These are phyloP conservation scores for Calonectria pseudoturangicola DNA, from an alignment of 2,329 filamentous ascomycete species.

Conservation along the genomic window DNA sequence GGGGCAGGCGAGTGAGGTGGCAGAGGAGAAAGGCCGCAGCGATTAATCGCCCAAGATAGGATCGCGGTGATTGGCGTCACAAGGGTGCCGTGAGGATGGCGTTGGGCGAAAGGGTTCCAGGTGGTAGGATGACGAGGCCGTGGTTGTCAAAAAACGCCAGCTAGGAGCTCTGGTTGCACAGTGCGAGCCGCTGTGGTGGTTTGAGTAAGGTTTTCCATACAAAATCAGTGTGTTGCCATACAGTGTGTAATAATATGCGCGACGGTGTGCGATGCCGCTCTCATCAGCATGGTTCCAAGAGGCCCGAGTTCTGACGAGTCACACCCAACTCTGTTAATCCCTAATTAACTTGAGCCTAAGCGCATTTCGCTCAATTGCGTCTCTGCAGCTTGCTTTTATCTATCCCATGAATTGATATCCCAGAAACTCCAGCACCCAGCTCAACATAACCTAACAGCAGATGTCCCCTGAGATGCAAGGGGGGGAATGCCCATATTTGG, in stretches of 20 bases:
- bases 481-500: conserved; percentile 28
- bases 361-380: conserved; percentile 36
- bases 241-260: conserved; percentile 41
- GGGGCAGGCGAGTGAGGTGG: not conserved
- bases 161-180: conserved; percentile 50
- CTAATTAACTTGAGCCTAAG: conserved; percentile 28
- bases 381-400: conserved; percentile 47
- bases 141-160: conserved; percentile 51
- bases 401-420: conserved; percentile 49
- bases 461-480: conserved; percentile 7
- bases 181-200: conserved; percentile 39
- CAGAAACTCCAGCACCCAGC: conserved; percentile 52
- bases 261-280: conserved; percentile 48
- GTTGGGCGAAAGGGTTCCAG: conserved; percentile 36
- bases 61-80: conserved; percentile 19
- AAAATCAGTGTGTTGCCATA: conserved; percentile 24
- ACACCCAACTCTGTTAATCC: conserved; percentile 24
- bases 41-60: not conserved
- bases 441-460: conserved; percentile 14
- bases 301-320: conserved; percentile 29
- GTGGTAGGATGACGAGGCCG: conserved; percentile 38
- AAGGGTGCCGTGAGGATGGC: conserved; percentile 25
- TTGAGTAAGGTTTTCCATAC: not conserved
- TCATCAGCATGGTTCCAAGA: conserved; percentile 33
- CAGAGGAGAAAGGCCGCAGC: not conserved